phyloP scores from a whole-genome alignment of 2,329 filamentous ascomycete genomes.

The Trichoderma aggressivum region DNA sequence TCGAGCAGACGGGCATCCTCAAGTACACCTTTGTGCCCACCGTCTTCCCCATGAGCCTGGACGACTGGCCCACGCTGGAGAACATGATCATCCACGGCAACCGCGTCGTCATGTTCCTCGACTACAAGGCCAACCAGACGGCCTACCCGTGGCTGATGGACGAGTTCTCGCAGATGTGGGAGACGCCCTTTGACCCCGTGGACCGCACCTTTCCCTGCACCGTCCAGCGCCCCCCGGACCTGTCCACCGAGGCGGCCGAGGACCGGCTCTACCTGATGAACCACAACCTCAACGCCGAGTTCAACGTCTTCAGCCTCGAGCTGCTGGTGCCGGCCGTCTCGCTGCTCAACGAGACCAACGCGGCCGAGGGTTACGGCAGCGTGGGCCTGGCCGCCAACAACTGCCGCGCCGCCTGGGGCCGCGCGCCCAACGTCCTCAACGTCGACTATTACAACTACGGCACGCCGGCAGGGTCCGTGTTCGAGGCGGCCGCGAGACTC shows the following conservation, averaged over 20 bases:
- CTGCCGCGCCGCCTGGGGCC: slow-evolving; percentile 61
- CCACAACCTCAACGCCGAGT: slow-evolving; percentile 82
- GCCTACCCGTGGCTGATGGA: slow-evolving; percentile 80
- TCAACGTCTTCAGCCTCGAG: slow-evolving; percentile 61
- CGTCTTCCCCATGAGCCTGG: slow-evolving; percentile 64
- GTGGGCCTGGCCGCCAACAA: slow-evolving; percentile 62
- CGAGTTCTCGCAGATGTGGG: slow-evolving; percentile 85
- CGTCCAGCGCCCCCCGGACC: slow-evolving; percentile 69
- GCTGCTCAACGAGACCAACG: slow-evolving; percentile 69
- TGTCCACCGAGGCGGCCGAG: slow-evolving; percentile 52
- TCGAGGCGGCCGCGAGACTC: slow-evolving; percentile 64
- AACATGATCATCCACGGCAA: slow-evolving; percentile 69
- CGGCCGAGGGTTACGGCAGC: slow-evolving; percentile 60
- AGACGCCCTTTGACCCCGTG: slow-evolving; percentile 77
- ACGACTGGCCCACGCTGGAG: slow-evolving; percentile 80
- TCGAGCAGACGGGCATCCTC: slow-evolving; percentile 68
- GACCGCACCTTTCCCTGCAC: slow-evolving; percentile 70
- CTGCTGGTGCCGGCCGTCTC: slow-evolving; percentile 71
- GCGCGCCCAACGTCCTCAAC: slow-evolving; percentile 72
- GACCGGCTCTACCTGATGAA: slow-evolving; percentile 78
- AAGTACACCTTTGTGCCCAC: slow-evolving; percentile 72
- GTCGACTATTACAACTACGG: slow-evolving; percentile 84
- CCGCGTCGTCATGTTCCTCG: slow-evolving; percentile 76
- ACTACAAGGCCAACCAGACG: slow-evolving; percentile 78
- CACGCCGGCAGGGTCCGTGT: slow-evolving; percentile 65